Conservation (phyloP, 352 stramenopile genomes). For the Pythium aquatile region DNA sequence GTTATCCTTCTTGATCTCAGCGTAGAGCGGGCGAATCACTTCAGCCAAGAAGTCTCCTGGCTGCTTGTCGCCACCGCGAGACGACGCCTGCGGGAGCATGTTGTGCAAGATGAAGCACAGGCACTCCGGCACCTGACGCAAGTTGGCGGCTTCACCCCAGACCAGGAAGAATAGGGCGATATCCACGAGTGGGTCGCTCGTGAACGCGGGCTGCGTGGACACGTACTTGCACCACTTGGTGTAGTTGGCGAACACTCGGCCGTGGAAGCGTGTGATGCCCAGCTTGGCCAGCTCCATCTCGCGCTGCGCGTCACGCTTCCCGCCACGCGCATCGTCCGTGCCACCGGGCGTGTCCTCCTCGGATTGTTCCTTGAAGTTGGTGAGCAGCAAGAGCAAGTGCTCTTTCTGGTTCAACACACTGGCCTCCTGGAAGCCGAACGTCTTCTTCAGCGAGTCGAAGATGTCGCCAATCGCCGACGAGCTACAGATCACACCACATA, state of each 20-base stretch:
- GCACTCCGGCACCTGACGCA: conserved; percentile 74
- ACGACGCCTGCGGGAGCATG: conserved; percentile 64
- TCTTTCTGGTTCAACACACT: conserved; percentile 81
- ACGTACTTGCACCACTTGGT: conserved; percentile 88
- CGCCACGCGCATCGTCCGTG: conserved; percentile 23
- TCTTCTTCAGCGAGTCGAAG: conserved; percentile 93
- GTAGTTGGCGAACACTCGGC: conserved; percentile 81
- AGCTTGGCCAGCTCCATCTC: conserved; percentile 70
- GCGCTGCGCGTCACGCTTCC: conserved; percentile 54
- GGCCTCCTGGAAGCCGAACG: conserved; percentile 95
- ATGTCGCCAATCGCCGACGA: conserved; percentile 64
- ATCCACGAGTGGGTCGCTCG: conserved; percentile 70
- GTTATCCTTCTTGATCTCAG: conserved; percentile 80
- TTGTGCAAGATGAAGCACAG: conserved; percentile 78
- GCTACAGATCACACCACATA: conserved; percentile 22
- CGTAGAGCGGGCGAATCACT: conserved; percentile 78
- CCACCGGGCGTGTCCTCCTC: conserved; percentile 42
- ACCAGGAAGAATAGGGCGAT: conserved; percentile 83
- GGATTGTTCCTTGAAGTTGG: conserved; percentile 79
- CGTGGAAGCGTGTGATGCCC: conserved; percentile 71
- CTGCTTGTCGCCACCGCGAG: conserved; percentile 55
- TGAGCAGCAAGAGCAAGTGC: conserved; percentile 76
- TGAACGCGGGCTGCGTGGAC: conserved; percentile 67
- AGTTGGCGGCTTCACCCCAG: conserved; percentile 84
- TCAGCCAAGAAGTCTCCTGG: conserved; percentile 67